Base-by-base conservation (phyloP, 2,329 filamentous ascomycete genomes). In the Trichoderma sp. region DNA sequence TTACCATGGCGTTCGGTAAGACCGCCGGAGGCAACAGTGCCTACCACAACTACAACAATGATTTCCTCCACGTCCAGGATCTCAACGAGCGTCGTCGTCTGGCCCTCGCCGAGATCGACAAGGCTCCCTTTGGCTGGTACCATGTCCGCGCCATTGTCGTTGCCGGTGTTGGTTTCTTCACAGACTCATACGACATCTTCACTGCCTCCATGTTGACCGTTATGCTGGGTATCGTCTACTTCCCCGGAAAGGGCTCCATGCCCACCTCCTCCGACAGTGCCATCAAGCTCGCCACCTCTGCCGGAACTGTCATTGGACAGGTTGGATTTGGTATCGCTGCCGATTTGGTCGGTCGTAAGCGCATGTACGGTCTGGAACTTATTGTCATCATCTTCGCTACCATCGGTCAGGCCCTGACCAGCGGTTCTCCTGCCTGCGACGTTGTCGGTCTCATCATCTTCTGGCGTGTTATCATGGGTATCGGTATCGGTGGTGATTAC, bases 131-230 rank as follows among this genome's bases (percentile, higher is more conserved):
- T 77, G 93, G 94, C 81, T 96, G 94, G 93, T 94, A 95, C 82
- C 94, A 97, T 81, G 90, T 95, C 75, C 90, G 94, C 56, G 93
- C 94, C 75, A 90, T 94, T 72, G 85, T 94, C 9, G 94, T 96
- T 29, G 94, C 94, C 35, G 94, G 94, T 80, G 93, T 96, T 77
- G 94, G 94, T 79, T 97, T 97, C 90, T 97, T 97, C 85, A 96
- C 94, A 18, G 94, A 96, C 82, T 93, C 93, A 3, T 96, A 95
- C 84, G 92, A 93, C 81, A 94, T 95, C 85, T 97, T 97, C 83
- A 91, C 92, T 81, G 92, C 93, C 79, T 93, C 91, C 78, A 87
- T 95, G 81, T 87, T 93, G 77, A 94, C 93, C 33, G 88, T 90
- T 77, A 95, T 95, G 93, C 83, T 95, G 68, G 94, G 94, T 59